Percentiles rank a stretch among this genome's conserved stretches.
Evolutionary conservation across 805 yeast genomes (phyloP).

Genomic region (Jamesozyma spencerorum): DNA sequence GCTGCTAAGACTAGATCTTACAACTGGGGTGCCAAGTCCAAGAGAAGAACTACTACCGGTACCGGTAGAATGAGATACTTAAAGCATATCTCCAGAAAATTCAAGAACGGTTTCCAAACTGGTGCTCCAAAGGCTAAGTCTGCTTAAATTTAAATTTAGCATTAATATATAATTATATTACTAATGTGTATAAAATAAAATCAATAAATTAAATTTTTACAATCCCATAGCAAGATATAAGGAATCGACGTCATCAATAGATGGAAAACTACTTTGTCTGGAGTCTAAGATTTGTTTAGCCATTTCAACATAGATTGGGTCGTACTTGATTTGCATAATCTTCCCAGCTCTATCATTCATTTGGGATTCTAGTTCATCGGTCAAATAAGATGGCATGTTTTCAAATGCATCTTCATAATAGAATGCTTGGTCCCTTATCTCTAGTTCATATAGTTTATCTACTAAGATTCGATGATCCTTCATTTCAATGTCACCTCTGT

Average conservation of each 20-base stretch:
- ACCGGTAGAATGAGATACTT: constrained; percentile 98
- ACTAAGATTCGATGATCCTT: constrained; percentile 25
- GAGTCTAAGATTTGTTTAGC: constrained; percentile 60
- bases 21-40: constrained; percentile 99
- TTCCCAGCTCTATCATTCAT: constrained; percentile 23
- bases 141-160: constrained; percentile 36
- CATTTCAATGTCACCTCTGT: constrained; percentile 8
- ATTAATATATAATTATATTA: constrained; percentile 1
- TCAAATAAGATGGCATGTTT: constrained; percentile 33
- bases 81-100: constrained; percentile 94
- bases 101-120: constrained; percentile 98
- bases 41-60: constrained; percentile 99
- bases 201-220: constrained; percentile 2
- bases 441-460: constrained; percentile 29
- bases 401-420: constrained; percentile 36
- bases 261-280: constrained; percentile 37
- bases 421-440: constrained; percentile 20
- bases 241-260: constrained; percentile 73
- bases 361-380: constrained; percentile 31
- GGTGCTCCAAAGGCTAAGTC: constrained; percentile 61
- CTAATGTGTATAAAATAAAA: constrained; percentile 3
- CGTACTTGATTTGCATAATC: constrained; percentile 19
- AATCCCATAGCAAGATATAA: constrained; percentile 56
- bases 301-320: constrained; percentile 38
- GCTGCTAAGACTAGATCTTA: constrained; percentile 96